Percentiles rank a stretch among this genome's conserved stretches.
phyloP scores from a whole-genome alignment of 352 stramenopile species.

The Phytophthora aleatoria region DNA sequence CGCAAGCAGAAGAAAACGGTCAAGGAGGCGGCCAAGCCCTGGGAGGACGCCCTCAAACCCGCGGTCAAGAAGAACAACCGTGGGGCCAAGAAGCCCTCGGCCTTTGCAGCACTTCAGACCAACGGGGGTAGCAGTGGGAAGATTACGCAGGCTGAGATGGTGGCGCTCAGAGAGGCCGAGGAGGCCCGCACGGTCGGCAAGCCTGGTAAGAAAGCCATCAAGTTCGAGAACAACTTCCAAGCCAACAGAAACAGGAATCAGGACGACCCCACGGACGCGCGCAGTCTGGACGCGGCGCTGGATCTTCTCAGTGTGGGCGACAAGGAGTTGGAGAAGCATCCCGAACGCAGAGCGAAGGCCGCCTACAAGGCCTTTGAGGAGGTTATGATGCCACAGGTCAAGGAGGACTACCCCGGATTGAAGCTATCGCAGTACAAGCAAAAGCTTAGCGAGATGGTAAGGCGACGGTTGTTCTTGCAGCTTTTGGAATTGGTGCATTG shows the following conservation, averaged over 20 bases:
- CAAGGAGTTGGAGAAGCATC: conserved; percentile 65
- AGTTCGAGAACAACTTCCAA: conserved; percentile 57
- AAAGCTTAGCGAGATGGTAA: conserved; percentile 75
- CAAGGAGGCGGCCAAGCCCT: conserved; percentile 67
- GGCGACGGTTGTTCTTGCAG: conserved; percentile 5
- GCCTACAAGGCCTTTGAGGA: conserved; percentile 86
- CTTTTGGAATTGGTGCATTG: conserved; percentile 12
- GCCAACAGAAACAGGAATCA: conserved; percentile 67
- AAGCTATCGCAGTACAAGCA: conserved; percentile 89
- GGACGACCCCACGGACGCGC: conserved; percentile 52
- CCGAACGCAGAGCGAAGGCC: conserved; percentile 72
- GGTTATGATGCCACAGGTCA: conserved; percentile 69
- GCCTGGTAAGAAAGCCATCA: conserved; percentile 63
- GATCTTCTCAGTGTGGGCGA: conserved; percentile 56
- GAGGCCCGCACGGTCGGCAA: conserved; percentile 36
- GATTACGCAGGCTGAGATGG: conserved; percentile 61
- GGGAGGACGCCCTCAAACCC: conserved; percentile 71
- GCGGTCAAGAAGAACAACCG: conserved; percentile 72
- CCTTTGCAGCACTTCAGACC: conserved; percentile 28
- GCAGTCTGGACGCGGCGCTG: conserved; percentile 67
- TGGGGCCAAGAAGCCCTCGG: conserved; percentile 41
- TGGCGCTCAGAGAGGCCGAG: conserved; percentile 52
- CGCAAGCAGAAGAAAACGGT: conserved; percentile 73
- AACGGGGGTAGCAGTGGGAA: conserved; percentile 41
- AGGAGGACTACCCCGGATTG: conserved; percentile 69